These are phyloP conservation scores for Rubroboletus pulcherrimus DNA, from an alignment of 768 basidiomycete genomes.

Conservation along the genomic window DNA sequence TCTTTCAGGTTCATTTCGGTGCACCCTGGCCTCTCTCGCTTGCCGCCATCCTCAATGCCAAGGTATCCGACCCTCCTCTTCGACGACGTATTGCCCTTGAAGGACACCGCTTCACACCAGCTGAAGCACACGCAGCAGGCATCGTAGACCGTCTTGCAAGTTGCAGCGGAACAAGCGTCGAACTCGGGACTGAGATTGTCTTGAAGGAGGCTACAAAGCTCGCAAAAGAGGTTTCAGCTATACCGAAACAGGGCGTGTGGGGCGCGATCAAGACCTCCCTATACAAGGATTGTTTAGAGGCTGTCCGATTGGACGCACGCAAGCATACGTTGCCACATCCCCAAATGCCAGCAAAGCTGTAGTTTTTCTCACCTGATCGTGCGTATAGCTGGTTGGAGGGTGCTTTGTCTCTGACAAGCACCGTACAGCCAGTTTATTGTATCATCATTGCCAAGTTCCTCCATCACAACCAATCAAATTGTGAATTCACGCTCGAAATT, in stretches of 20 bases:
- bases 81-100: conserved; percentile 75
- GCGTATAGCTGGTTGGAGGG: not conserved
- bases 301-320: conserved; percentile 27
- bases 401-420: conserved; percentile 2
- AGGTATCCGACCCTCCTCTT: conserved; percentile 54
- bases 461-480: conserved; percentile 10
- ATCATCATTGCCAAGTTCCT: not conserved
- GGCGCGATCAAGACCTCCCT: conserved; percentile 66
- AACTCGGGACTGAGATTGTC: conserved; percentile 55
- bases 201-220: conserved; percentile 62
- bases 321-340: conserved; percentile 7
- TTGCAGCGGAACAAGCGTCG: conserved; percentile 36
- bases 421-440: not conserved
- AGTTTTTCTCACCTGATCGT: conserved; percentile 9
- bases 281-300: conserved; percentile 51
- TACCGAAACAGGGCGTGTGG: conserved; percentile 62
- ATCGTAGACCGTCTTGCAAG: conserved; percentile 61
- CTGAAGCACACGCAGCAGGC: conserved; percentile 62
- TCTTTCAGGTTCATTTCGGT: conserved; percentile 68
- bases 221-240: conserved; percentile 47
- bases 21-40: conserved; percentile 77
- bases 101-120: conserved; percentile 72
- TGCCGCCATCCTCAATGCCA: conserved; percentile 57
- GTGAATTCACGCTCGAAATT: not conserved
- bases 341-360: conserved; percentile 14